These are phyloP conservation scores for Wickerhamomyces ciferrii DNA, from an alignment of 805 yeast genomes.

Conservation along the genomic window DNA sequence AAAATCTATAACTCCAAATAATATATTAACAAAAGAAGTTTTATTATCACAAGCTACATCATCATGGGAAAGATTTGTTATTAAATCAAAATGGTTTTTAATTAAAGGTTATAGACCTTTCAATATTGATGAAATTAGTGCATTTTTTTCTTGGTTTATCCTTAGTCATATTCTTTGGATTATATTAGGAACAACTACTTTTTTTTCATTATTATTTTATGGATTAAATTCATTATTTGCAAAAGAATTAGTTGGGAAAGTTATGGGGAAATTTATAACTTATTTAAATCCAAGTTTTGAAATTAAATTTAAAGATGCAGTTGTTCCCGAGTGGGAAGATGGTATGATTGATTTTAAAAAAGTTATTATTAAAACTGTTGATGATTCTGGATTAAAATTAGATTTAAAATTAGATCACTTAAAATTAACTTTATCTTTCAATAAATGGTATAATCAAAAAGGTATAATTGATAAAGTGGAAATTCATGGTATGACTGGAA, in stretches of 20 bases:
- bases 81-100: constrained; percentile 68
- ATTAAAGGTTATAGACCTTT: constrained; percentile 78
- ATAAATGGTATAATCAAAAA: constrained; percentile 81
- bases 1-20: too few relatives aligned
- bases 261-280: constrained; percentile 74
- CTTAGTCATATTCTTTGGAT: constrained; percentile 80
- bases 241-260: constrained; percentile 79
- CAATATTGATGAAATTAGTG: constrained; percentile 82
- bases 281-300: constrained; percentile 65
- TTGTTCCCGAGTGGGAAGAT: constrained; percentile 88
- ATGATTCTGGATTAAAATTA: constrained; percentile 72
- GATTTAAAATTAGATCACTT: constrained; percentile 78
- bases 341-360: constrained; percentile 78
- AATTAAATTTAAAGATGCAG: constrained; percentile 82
- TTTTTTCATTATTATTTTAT: constrained; percentile 71
- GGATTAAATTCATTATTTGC: constrained; percentile 80
- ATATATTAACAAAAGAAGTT: constrained; percentile 7
- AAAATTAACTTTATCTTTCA: constrained; percentile 71
- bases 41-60: constrained; percentile 14
- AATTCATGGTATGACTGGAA: constrained; percentile 79
- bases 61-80: constrained; percentile 37
- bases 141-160: constrained; percentile 84
- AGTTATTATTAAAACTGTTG: constrained; percentile 59
- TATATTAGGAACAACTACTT: constrained; percentile 85
- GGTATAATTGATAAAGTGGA: constrained; percentile 81